Percentiles rank a stretch among this genome's conserved stretches.
Conservation (phyloP, 345 rosid species). For the Acer saccharum region DNA sequence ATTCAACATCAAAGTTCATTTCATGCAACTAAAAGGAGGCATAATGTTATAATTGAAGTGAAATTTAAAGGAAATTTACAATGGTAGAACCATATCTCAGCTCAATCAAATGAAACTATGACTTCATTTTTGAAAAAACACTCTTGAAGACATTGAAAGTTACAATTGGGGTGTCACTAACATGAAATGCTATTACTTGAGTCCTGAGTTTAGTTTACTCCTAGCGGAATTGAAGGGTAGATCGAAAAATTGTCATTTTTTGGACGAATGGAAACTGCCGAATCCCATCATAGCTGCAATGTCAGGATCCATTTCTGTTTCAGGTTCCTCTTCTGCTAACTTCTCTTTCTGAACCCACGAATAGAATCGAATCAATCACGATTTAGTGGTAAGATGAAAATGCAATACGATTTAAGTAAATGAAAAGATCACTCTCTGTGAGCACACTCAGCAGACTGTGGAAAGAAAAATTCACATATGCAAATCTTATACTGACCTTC, state of each 20-base stretch:
- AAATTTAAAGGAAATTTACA: background rate
- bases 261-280: conserved; percentile 86
- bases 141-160: background rate
- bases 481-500: conserved; percentile 53
- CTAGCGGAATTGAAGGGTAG: background rate
- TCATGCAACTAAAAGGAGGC: no score
- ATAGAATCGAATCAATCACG: conserved; percentile 1
- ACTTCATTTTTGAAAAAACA: background rate
- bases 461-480: background rate
- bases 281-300: conserved; percentile 98
- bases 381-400: background rate
- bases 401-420: no score
- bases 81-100: background rate
- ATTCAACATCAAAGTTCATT: no score
- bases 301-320: conserved; percentile 84
- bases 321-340: conserved; percentile 57
- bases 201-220: background rate
- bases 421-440: background rate
- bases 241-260: conserved; percentile 42
- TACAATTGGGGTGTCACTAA: background rate
- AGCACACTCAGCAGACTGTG: background rate
- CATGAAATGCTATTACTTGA: background rate
- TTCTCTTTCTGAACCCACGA: conserved; percentile 71
- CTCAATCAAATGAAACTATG: background rate
- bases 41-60: background rate